Conservation (phyloP, 2,329 filamentous ascomycete genomes). For the Fusarium sulawesiense region DNA sequence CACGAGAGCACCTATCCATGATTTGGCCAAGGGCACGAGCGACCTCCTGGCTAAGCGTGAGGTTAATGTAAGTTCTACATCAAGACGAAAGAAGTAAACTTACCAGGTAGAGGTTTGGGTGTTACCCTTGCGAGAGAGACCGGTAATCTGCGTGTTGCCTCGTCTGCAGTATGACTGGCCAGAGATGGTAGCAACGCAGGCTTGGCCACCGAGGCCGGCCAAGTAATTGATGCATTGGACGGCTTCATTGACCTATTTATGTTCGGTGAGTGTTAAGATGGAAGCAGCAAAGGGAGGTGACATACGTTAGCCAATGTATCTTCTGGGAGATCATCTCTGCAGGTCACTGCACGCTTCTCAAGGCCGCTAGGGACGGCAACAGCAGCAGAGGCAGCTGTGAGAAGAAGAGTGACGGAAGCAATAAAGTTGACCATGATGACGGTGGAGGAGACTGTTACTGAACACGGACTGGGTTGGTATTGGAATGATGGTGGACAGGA, state of each 20-base stretch:
- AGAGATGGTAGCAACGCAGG: slow-evolving; percentile 2
- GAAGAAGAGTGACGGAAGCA: background rate
- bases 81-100: rapidly evolving
- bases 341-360: background rate
- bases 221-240: slow-evolving; percentile 23
- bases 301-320: slow-evolving; percentile 1
- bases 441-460: background rate
- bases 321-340: slow-evolving; percentile 1
- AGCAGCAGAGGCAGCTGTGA: background rate
- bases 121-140: background rate
- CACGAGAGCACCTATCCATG: background rate
- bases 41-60: background rate
- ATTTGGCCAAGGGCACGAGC: background rate
- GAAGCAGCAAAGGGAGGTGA: no score
- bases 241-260: slow-evolving; percentile 14
- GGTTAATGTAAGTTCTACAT: rapidly evolving
- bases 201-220: slow-evolving; percentile 8
- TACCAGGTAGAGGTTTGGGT: slow-evolving; percentile 7
- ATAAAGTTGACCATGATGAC: slow-evolving; percentile 22
- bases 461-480: no score
- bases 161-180: slow-evolving; percentile 19
- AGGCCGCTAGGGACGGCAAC: slow-evolving; percentile 4
- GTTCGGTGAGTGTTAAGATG: no score
- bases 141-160: slow-evolving; percentile 27
- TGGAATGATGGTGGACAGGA: no score